Evolutionary conservation across 768 basidiomycete genomes (phyloP).

Genomic region (Xerocomus potaroensis): DNA sequence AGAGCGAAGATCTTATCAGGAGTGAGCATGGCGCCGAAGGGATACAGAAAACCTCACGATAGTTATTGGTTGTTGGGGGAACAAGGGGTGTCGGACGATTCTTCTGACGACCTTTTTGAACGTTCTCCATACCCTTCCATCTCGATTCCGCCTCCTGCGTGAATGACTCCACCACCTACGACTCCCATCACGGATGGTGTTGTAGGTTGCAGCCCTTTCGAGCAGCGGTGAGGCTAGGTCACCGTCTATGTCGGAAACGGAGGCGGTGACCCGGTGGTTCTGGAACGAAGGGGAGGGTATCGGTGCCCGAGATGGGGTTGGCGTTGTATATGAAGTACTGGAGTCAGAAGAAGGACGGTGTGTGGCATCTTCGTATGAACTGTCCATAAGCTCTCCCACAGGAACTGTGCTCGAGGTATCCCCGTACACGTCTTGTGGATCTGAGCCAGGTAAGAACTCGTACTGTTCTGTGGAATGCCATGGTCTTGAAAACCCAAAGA

Average conservation of each 20-base stretch:
- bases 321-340: constrained; percentile 37
- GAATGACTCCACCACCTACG: constrained; percentile 57
- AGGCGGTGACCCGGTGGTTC: constrained; percentile 46
- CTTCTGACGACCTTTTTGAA: constrained; percentile 52
- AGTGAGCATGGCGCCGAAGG: constrained; percentile 19
- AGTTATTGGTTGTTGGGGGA: constrained; percentile 75
- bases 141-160: constrained; percentile 50
- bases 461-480: constrained; percentile 33
- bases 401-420: constrained; percentile 7
- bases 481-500: constrained; percentile 12
- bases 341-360: constrained; percentile 27
- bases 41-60: constrained; percentile 50
- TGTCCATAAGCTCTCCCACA: constrained; percentile 9
- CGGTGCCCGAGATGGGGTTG: constrained; percentile 57
- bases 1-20: constrained; percentile 57
- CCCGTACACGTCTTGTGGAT: constrained; percentile 37
- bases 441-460: constrained; percentile 43
- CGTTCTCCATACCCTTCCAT: constrained; percentile 43
- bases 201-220: constrained; percentile 20
- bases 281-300: constrained; percentile 60
- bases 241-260: constrained; percentile 58
- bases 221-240: constrained; percentile 51
- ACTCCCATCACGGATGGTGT: constrained; percentile 43
- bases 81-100: constrained; percentile 66
- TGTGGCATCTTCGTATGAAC: constrained; percentile 26